Conservation (phyloP, 2,329 filamentous ascomycete genomes). For the Pseudogymnoascus pannorum region DNA sequence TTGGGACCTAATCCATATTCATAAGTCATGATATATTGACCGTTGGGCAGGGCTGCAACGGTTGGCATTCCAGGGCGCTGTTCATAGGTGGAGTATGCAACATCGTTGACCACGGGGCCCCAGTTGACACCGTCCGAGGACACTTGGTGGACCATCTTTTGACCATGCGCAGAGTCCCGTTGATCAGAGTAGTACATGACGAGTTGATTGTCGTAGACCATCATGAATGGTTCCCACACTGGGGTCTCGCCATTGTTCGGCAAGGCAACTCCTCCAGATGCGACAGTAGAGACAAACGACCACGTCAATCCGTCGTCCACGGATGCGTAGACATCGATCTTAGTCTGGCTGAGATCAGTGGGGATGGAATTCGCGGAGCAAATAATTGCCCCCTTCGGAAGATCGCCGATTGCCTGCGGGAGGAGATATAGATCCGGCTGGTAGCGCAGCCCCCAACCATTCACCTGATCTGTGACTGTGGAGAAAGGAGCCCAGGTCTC, state of each 20-base stretch:
- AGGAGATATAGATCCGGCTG: conserved; percentile 61
- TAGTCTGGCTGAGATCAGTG: conserved; percentile 48
- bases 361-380: conserved; percentile 35
- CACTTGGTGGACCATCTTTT: conserved; percentile 54
- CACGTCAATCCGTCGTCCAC: conserved; percentile 51
- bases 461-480: conserved; percentile 51
- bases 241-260: conserved; percentile 53
- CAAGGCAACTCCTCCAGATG: conserved; percentile 48
- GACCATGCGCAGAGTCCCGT: conserved; percentile 55
- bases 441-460: conserved; percentile 56
- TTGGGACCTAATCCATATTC: conserved; percentile 37
- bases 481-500: conserved; percentile 53
- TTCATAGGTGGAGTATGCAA: conserved; percentile 49
- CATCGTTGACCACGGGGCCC: conserved; percentile 53
- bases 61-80: conserved; percentile 60
- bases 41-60: conserved; percentile 44
- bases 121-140: conserved; percentile 51
- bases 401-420: conserved; percentile 47
- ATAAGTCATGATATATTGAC: conserved; percentile 52
- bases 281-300: conserved; percentile 58
- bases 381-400: conserved; percentile 53
- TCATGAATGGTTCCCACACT: conserved; percentile 63
- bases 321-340: conserved; percentile 61
- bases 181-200: conserved; percentile 65
- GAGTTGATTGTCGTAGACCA: conserved; percentile 48